These are phyloP conservation scores for Podila epicladia DNA, from an alignment of 192 early-diverging fungal species.

Conservation along the genomic window DNA sequence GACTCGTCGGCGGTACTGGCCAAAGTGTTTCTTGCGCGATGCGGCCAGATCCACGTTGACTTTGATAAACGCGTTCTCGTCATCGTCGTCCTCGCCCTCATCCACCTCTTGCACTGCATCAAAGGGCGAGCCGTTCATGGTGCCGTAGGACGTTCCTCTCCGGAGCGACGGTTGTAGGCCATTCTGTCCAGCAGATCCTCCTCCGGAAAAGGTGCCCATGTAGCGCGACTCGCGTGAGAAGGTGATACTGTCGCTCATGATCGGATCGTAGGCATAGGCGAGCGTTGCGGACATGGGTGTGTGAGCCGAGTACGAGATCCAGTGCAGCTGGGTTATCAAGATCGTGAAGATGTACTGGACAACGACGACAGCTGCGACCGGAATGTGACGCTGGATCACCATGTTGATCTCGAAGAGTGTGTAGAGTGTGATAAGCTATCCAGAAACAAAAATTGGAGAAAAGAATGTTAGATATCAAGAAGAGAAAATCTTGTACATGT, in stretches of 20 bases:
- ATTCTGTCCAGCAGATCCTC: not conserved
- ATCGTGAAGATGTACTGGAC: conserved; percentile 29
- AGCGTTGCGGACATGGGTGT: conserved; percentile 49
- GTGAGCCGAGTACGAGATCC: conserved; percentile 44
- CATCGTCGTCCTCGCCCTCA: conserved; percentile 27
- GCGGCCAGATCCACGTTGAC: conserved; percentile 20
- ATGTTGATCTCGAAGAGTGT: conserved; percentile 43
- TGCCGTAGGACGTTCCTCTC: conserved; percentile 36
- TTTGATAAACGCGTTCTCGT: conserved; percentile 41
- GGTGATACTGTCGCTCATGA: conserved; percentile 34
- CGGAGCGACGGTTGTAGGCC: conserved; percentile 1
- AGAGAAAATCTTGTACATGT: no score
- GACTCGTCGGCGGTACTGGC: no score
- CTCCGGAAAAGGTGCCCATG: not conserved
- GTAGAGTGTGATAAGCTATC: conserved; percentile 27
- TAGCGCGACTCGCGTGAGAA: conserved; percentile 44
- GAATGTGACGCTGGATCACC: conserved; percentile 29
- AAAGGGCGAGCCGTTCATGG: conserved; percentile 30
- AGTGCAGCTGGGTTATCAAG: conserved; percentile 36
- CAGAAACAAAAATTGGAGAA: not conserved
- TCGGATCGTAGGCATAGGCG: conserved; percentile 37
- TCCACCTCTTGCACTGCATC: conserved; percentile 37
- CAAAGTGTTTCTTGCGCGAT: not conserved
- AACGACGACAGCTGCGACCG: conserved; percentile 2
- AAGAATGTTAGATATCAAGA: not conserved